phyloP scores from a whole-genome alignment of 2,329 filamentous ascomycete species.

The Trichoderma sp. region DNA sequence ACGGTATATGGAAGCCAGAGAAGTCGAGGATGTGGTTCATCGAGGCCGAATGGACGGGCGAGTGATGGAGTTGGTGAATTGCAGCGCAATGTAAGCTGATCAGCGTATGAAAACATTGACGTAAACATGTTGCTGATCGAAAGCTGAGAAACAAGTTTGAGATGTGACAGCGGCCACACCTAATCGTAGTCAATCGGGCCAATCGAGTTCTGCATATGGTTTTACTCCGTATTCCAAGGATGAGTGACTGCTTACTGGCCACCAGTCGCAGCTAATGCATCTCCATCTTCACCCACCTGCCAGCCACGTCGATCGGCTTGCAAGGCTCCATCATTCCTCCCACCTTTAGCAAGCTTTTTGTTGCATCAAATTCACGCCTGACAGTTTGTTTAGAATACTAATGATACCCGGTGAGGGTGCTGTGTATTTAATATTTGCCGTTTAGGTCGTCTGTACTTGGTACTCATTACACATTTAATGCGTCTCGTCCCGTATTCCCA shows the following conservation, averaged over 20 bases:
- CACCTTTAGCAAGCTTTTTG: neutral
- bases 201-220: neutral
- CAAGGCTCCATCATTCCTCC: neutral
- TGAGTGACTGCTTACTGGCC: neutral
- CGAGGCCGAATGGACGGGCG: slow-evolving; percentile 20
- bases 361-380: neutral
- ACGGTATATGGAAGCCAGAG: slow-evolving; percentile 21
- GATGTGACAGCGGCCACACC: neutral
- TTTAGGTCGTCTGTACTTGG: neutral
- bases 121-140: neutral
- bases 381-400: neutral
- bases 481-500: neutral
- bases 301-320: slow-evolving; percentile 12
- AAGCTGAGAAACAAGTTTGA: neutral
- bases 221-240: neutral
- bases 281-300: neutral
- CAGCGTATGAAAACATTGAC: neutral
- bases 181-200: neutral
- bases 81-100: neutral
- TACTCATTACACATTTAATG: neutral
- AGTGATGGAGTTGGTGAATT: neutral
- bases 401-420: slow-evolving; percentile 4
- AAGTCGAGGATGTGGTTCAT: slow-evolving; percentile 24
- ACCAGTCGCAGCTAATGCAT: neutral
- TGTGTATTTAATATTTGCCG: slow-evolving; percentile 11